Conservation (phyloP, 441 rosid species). For the Eruca vesicaria region DNA sequence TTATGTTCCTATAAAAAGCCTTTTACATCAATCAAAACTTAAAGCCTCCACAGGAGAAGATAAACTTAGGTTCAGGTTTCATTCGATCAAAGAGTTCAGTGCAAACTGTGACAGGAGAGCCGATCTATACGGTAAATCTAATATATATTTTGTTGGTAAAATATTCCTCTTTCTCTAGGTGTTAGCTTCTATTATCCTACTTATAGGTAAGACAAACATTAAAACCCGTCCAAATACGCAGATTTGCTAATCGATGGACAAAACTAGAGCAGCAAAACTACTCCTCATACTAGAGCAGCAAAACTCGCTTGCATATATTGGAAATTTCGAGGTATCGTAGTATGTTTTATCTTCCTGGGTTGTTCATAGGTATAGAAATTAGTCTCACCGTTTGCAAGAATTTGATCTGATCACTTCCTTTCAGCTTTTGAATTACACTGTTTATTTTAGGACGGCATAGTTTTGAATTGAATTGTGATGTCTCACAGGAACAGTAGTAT, state of each 20-base stretch:
- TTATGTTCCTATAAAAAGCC: not conserved
- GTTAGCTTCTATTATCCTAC: not conserved
- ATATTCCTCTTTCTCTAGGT: not conserved
- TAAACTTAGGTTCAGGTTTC: no score
- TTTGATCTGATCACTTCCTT: not conserved
- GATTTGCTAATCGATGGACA: not conserved
- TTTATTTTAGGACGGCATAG: not conserved
- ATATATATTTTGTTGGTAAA: not conserved
- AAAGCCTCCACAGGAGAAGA: not conserved
- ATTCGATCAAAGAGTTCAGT: not conserved
- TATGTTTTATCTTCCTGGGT: constrained; percentile 42
- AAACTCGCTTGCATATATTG: not conserved
- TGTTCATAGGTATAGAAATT: constrained; percentile 49
- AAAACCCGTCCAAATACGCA: not conserved
- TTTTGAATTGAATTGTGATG: not conserved
- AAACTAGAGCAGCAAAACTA: not conserved
- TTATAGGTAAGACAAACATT: not conserved
- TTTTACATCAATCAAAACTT: not conserved
- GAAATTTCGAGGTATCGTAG: constrained; percentile 23
- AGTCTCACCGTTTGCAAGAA: not conserved
- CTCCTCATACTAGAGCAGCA: not conserved
- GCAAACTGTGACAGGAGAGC: not conserved
- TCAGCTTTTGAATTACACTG: not conserved
- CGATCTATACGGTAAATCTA: not conserved
- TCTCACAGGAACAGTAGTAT: no score